Base-by-base conservation (phyloP, 306 rosid genomes). In the Cucurbita moschata region DNA sequence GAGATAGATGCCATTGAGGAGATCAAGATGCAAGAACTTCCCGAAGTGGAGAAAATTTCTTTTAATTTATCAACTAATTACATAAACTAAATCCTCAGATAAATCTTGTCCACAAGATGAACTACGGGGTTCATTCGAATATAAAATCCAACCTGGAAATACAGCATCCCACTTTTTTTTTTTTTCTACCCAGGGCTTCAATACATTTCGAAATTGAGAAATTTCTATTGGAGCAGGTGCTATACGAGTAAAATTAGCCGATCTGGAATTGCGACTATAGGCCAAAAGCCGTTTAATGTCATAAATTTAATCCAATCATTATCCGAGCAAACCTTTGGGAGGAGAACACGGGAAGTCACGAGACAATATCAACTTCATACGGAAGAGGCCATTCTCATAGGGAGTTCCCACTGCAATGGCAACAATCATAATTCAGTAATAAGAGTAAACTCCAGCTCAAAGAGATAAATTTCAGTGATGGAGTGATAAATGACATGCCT, bases 361-460 rank as follows among this genome's bases (percentile, higher is more conserved):
- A 57, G 97, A 95, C 23, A 91, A 75, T 70, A 84, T n/a, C 81
- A 95, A 84, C 84, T 91, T 95, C 99, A 95, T 95, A 71, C 96
- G 96, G 75, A 95, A 95, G 83, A 89, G 89, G 37, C 99, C 99
- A 83, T 88, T 89, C 72, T 95, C 99, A 40, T 91, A 95, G 13
- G 99, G 99, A 77, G 99, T 95, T 59, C 91, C 97, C 71, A 88
- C 99, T 95, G 97, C 83, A 83, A 79, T 80, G 57, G 75, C 30
- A 77, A 43, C n/a, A 6, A 77, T 35, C 47, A 44, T 16, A 26
- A 21, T 69, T 82, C 46, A 82, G 77, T 57, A 37, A 44, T 44
- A 58, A 74, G 62, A 26, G 67, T 73, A 52, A 54, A 7, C 80
- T 80, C 16, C 46, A 30, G 21, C 0, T 37, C 16, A 4, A 50